Conservation (phyloP, 2,329 filamentous ascomycete genomes). For the Hypoxylon sp. region DNA sequence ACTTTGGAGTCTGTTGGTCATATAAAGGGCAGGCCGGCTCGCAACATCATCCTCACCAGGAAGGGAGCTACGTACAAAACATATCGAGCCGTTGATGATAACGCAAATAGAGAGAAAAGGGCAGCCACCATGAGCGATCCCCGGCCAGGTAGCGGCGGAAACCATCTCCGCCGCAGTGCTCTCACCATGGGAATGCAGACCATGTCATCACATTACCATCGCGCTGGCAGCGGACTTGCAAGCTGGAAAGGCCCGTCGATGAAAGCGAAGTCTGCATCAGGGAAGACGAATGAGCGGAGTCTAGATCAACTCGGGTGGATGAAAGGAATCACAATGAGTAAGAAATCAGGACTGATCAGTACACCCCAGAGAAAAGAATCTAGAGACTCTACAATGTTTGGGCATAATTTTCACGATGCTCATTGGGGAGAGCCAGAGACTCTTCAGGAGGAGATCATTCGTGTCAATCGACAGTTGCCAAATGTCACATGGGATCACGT, state of each 20-base stretch:
- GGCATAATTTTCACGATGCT: conserved; percentile 63
- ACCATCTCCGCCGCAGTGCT: conserved; percentile 58
- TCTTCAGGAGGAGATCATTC: conserved; percentile 73
- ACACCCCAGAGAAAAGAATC: conserved; percentile 62
- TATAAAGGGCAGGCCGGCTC: conserved; percentile 73
- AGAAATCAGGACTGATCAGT: conserved; percentile 57
- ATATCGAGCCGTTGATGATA: conserved; percentile 78
- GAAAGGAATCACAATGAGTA: conserved; percentile 74
- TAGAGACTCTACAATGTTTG: conserved; percentile 64
- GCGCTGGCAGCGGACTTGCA: conserved; percentile 49
- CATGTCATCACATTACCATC: conserved; percentile 55
- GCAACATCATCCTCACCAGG: conserved; percentile 79
- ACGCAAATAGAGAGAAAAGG: conserved; percentile 67
- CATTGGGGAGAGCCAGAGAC: conserved; percentile 72
- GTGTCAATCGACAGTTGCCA: conserved; percentile 70
- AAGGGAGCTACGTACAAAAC: conserved; percentile 87
- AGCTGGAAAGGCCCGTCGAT: conserved; percentile 69
- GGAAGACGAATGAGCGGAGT: conserved; percentile 59
- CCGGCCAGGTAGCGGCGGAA: conserved; percentile 59
- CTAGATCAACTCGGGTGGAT: conserved; percentile 75
- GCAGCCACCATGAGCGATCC: conserved; percentile 72
- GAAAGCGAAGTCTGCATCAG: conserved; percentile 63
- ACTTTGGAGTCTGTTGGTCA: conserved; percentile 78
- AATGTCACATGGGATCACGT: conserved; percentile 74
- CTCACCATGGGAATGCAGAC: conserved; percentile 60